Evolutionary conservation across 2,329 filamentous ascomycete genomes (phyloP).

Genomic region (Sporothrix schenckii): DNA sequence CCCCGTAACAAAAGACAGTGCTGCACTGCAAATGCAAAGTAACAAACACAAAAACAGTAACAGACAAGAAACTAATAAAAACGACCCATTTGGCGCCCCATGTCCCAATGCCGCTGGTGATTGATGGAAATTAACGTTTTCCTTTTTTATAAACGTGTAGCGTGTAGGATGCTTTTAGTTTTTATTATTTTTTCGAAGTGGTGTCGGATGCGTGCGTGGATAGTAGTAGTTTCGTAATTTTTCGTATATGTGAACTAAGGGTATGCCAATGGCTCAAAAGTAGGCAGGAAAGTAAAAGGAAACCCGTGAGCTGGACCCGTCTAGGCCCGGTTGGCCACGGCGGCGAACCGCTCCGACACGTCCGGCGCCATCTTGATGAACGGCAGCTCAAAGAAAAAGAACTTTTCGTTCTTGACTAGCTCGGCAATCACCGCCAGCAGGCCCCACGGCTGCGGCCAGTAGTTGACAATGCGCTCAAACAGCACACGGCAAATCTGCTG

Average conservation of each 20-base stretch:
- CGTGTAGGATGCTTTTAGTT: background rate
- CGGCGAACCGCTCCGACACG: slow-evolving; percentile 50
- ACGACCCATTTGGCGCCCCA: slow-evolving; percentile 5
- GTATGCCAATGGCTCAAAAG: background rate
- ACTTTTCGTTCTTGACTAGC: slow-evolving; percentile 86
- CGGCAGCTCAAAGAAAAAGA: slow-evolving; percentile 87
- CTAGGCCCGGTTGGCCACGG: slow-evolving; percentile 34
- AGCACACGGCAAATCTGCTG: slow-evolving; percentile 89
- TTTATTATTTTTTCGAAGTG: background rate
- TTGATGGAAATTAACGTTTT: slow-evolving; percentile 26
- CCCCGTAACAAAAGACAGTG: background rate
- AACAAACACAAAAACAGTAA: background rate
- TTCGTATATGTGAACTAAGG: background rate
- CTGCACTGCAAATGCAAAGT: background rate
- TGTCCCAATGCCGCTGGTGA: slow-evolving; percentile 26
- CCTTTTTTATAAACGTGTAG: background rate
- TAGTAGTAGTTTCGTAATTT: background rate
- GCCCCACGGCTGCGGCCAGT: slow-evolving; percentile 95
- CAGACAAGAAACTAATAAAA: background rate
- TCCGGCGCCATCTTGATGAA: slow-evolving; percentile 90
- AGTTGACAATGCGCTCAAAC: slow-evolving; percentile 82
- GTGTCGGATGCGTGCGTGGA: background rate
- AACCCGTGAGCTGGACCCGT: background rate
- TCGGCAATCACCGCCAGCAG: slow-evolving; percentile 85
- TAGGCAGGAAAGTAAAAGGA: background rate